Evolutionary conservation across 768 basidiomycete genomes (phyloP).

Genomic region (Suillus occidentalis): DNA sequence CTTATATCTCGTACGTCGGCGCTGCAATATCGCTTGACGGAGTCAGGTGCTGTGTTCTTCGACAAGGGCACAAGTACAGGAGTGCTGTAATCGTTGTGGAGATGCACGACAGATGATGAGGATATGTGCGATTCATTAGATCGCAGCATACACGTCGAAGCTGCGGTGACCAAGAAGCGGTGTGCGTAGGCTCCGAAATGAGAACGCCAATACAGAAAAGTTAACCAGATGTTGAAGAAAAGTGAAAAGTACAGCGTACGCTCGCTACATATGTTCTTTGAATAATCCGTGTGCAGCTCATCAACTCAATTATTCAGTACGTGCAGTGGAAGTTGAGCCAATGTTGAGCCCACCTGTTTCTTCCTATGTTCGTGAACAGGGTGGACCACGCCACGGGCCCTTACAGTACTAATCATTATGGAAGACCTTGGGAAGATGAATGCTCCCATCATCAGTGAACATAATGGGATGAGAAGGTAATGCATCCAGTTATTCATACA

Average conservation of each 20-base stretch:
- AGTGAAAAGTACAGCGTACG: neutral
- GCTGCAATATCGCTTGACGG: conserved; percentile 71
- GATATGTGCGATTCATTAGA: neutral
- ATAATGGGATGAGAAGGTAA: neutral
- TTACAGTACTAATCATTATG: neutral
- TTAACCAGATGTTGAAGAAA: neutral
- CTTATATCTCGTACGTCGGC: conserved; percentile 53
- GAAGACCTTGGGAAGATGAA: neutral
- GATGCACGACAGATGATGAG: neutral
- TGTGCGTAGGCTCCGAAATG: neutral
- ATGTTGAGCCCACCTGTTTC: neutral
- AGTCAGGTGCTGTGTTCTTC: conserved; percentile 66
- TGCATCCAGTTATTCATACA: neutral
- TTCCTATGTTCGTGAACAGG: neutral
- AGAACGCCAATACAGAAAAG: neutral
- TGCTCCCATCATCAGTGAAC: neutral
- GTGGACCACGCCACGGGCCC: neutral
- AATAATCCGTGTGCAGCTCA: neutral
- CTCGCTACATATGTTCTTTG: neutral
- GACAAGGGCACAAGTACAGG: conserved; percentile 68
- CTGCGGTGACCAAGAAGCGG: neutral
- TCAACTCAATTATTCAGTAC: neutral
- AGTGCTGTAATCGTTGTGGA: conserved; percentile 44
- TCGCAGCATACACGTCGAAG: neutral
- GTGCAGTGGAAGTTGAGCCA: neutral